phyloP scores from a whole-genome alignment of 306 rosid genomes.

The Begonia loranthoides region DNA sequence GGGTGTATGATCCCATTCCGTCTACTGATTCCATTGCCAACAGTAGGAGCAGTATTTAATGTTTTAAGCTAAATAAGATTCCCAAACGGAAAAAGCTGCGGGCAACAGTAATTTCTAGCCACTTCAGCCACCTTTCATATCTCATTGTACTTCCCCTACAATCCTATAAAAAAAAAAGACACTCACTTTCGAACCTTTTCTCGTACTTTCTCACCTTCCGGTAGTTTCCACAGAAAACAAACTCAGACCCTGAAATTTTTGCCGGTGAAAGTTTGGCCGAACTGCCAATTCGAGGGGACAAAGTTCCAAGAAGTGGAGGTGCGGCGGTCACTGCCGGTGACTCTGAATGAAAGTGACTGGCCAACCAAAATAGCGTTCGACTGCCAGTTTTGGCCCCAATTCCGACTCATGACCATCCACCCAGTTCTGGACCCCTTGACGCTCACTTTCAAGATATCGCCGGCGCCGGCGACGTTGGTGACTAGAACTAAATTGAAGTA shows the following conservation, averaged over 20 bases:
- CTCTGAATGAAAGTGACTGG: slow-evolving; percentile 74
- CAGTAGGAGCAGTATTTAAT: no score
- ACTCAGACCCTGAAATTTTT: slow-evolving; percentile 47
- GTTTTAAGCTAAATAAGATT: no score
- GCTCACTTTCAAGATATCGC: slow-evolving; percentile 44
- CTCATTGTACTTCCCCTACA: slow-evolving; percentile 2
- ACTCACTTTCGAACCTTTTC: slow-evolving; percentile 5
- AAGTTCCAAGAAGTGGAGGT: slow-evolving; percentile 57
- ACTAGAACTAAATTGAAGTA: slow-evolving; percentile 74
- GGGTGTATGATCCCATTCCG: slow-evolving; percentile 27
- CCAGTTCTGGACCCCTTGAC: slow-evolving; percentile 49
- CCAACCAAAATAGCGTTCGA: slow-evolving; percentile 30
- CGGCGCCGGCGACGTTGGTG: slow-evolving; percentile 82
- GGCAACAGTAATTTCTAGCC: slow-evolving; percentile 46
- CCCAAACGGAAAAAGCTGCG: slow-evolving; percentile 31
- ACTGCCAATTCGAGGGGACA: slow-evolving; percentile 61
- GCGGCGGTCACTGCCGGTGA: slow-evolving; percentile 62
- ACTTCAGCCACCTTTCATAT: slow-evolving; percentile 41
- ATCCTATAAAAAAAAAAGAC: slow-evolving; percentile 7
- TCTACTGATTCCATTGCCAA: slow-evolving; percentile 83
- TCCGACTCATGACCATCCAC: slow-evolving; percentile 73
- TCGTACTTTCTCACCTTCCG: slow-evolving; percentile 7
- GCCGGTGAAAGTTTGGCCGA: slow-evolving; percentile 71
- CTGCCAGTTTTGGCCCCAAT: slow-evolving; percentile 97
- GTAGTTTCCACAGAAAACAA: neutral